Evolutionary conservation across 2,329 filamentous ascomycete species (phyloP).

Genomic region (Cladosporium oxysporum): DNA sequence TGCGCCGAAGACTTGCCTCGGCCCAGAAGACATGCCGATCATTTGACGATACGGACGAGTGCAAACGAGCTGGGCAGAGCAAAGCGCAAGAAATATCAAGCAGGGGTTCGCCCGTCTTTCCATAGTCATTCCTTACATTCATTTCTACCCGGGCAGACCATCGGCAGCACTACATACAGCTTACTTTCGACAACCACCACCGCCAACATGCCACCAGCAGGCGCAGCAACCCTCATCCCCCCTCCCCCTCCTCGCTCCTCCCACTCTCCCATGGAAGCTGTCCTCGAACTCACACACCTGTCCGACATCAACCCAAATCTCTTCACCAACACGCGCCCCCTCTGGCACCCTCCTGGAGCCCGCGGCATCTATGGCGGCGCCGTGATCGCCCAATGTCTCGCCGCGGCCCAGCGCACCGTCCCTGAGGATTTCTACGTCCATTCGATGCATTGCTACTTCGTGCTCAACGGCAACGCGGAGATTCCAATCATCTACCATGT

Average conservation of each 20-base stretch:
- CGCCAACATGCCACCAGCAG: not conserved
- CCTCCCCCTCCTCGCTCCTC: conserved; percentile 71
- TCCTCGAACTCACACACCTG: conserved; percentile 81
- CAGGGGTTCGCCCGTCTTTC: conserved; percentile 9
- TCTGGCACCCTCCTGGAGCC: conserved; percentile 91
- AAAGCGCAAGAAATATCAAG: conserved; percentile 10
- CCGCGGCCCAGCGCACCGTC: conserved; percentile 86
- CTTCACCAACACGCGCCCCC: conserved; percentile 88
- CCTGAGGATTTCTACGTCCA: conserved; percentile 79
- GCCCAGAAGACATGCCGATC: conserved; percentile 8
- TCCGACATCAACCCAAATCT: conserved; percentile 77
- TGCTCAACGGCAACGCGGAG: conserved; percentile 81
- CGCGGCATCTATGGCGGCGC: conserved; percentile 92
- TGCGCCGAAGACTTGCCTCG: conserved; percentile 12
- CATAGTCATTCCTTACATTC: not conserved
- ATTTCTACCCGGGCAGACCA: not conserved
- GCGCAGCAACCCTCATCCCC: conserved; percentile 59
- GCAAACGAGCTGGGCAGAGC: not conserved
- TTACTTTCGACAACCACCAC: not conserved
- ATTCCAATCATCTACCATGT: conserved; percentile 94
- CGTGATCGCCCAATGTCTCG: conserved; percentile 88
- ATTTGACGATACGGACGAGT: conserved; percentile 9
- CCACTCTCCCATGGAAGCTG: conserved; percentile 84
- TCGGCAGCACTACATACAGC: not conserved
- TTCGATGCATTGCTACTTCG: conserved; percentile 99